Base-by-base conservation (phyloP, 768 basidiomycete genomes). In the Chalciporus sphaerocephalus region DNA sequence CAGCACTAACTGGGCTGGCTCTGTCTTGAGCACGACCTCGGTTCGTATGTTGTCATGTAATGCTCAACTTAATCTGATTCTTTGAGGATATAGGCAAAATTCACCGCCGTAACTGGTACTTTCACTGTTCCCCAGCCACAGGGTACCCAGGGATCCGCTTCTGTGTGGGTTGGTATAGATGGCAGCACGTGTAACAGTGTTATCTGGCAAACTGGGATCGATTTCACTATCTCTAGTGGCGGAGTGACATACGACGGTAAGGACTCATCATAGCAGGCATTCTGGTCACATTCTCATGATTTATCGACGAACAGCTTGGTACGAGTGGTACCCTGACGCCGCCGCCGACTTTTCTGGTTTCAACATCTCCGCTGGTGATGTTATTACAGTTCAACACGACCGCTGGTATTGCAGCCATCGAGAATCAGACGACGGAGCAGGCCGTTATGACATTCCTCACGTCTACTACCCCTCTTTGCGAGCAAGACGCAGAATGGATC, bases 151-250 rank as follows among this genome's bases (percentile, higher is more conserved):
- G 4, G 18, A 15, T n/a, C 25, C 30, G 51, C 42, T 13, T 16
- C 46, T 10, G 42, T 35, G 13, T 54, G 52, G 51, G 51, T 53
- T 18, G 52, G 52, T 7, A 47, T 53, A 2, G 52, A 53, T 20
- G 51, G 45, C 9, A 13, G n/a, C 12, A 41, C 36, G 4, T 53
- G 52, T 8, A 0, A 1, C 3, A 20, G 5, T 28, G 42, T 28
- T 24, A 35, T 53, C 28, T 30, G 53, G n/a, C 51, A 43, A 32
- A 33, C 41, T 5, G 54, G 54, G 5, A 9, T 55, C 16, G 16
- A 39, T 4, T 21, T 54, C 24, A 18, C 1, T 9, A 2, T 50
- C 27, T 33, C 15, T 4, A 6, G 35, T 12, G 13, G 30, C 23
- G 21, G 13, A 2, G 6, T 20, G 11, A 20, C 37, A n/a, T 54